Evolutionary conservation across 441 rosid genomes (phyloP).

Genomic region (Capsella rubella): DNA sequence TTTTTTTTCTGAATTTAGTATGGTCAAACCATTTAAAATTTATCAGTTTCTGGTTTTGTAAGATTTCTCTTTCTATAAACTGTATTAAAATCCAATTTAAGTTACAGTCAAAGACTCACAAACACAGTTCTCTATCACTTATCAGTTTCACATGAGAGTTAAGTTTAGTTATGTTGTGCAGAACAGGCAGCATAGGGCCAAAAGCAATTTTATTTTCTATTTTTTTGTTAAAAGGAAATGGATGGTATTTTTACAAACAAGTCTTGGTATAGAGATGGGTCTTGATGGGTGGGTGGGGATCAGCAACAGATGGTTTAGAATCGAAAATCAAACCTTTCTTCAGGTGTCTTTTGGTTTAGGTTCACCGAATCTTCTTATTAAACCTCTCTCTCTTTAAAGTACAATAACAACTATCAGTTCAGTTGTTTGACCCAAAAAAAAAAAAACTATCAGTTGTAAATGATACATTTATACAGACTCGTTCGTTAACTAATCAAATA

Average conservation of each 20-base stretch:
- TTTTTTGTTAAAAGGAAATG: not conserved
- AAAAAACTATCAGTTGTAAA: no score
- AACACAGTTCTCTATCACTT: conserved; percentile 6
- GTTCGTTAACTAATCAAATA: not conserved
- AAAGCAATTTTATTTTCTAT: not conserved
- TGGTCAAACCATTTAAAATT: conserved; percentile 1
- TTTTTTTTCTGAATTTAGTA: not conserved
- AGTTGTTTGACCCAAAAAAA: no score
- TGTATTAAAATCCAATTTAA: not conserved
- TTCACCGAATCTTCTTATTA: conserved; percentile 35
- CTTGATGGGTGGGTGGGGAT: conserved; percentile 19
- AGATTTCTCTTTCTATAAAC: not conserved
- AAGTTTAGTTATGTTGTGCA: conserved; percentile 7
- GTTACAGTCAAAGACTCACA: conserved; percentile 11
- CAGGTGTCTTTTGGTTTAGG: conserved; percentile 35
- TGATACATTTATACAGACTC: not conserved
- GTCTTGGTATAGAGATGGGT: conserved; percentile 20
- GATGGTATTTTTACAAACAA: not conserved
- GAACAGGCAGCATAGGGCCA: not conserved
- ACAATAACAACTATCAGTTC: not conserved
- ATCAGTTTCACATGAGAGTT: not conserved
- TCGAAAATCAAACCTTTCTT: conserved; percentile 21
- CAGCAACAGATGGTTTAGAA: conserved; percentile 27
- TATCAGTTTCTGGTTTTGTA: conserved; percentile 4
- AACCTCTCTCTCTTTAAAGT: not conserved